These are phyloP conservation scores for Wickerhamomyces bisporus DNA, from an alignment of 805 yeast species.

Conservation along the genomic window DNA sequence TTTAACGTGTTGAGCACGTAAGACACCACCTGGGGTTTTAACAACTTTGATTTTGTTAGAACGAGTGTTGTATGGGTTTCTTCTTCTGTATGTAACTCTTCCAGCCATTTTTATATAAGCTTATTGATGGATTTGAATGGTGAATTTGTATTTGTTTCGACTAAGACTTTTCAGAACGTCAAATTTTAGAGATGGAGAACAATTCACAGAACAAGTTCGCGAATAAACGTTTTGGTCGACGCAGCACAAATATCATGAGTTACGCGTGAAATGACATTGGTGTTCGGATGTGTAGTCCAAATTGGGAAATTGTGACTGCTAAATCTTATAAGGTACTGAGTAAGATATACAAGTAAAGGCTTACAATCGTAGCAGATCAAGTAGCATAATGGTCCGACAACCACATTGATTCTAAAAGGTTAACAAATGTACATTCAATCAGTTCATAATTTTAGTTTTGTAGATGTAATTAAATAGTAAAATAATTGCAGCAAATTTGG, in stretches of 20 bases:
- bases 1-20: slow-evolving; percentile 96
- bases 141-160: too few species aligned
- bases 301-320: slow-evolving; percentile 15
- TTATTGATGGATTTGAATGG: too few species aligned
- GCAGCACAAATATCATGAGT: too few species aligned
- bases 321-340: slow-evolving; percentile 2
- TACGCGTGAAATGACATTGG: too few species aligned
- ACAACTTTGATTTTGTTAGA: slow-evolving; percentile 99
- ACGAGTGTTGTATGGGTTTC: slow-evolving; percentile 99
- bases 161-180: too few species aligned
- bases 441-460: slow-evolving; percentile 13
- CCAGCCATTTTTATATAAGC: slow-evolving; percentile 97
- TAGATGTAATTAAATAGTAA: slow-evolving; percentile 14
- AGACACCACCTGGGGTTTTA: slow-evolving; percentile 99
- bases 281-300: slow-evolving; percentile 8
- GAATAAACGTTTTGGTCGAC: too few species aligned
- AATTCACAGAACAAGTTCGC: too few species aligned
- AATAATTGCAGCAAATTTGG: slow-evolving; percentile 16
- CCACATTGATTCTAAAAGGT: slow-evolving; percentile 6
- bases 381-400: too few species aligned
- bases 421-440: slow-evolving; percentile 26
- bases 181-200: too few species aligned
- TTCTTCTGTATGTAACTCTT: slow-evolving; percentile 99
- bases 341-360: neutral
- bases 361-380: slow-evolving; percentile 1